A percentile compares a stretch with the other conserved stretches of the same genome.
Evolutionary conservation across 495 filamentous ascomycete genomes (phyloP).

Genomic region (Sordaria brevicollis): DNA sequence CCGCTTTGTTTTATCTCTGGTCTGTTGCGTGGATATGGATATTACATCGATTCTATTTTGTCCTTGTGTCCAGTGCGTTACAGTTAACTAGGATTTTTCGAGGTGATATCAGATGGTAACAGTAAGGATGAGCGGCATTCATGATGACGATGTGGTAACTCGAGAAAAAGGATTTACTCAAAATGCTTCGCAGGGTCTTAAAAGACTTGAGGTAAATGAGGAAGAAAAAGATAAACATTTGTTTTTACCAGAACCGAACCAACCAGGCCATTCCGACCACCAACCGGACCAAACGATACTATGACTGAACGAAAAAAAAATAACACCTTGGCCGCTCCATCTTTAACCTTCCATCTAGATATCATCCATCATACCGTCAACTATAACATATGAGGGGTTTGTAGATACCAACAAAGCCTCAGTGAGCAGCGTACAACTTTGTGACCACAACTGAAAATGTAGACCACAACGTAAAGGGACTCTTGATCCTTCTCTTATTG

Average conservation of each 20-base stretch:
- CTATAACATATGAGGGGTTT: neutral
- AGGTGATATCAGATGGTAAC: no score
- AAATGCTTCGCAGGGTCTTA: neutral
- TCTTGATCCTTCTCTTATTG: neutral
- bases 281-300: neutral
- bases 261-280: neutral
- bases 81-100: no score
- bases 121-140: neutral
- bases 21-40: no score
- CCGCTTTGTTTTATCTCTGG: no score
- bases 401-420: neutral
- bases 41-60: no score
- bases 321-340: neutral
- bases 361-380: neutral
- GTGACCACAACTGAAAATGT: neutral
- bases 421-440: neutral
- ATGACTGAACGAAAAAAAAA: neutral
- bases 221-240: neutral
- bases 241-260: neutral
- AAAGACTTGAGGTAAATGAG: neutral
- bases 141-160: slow-evolving; percentile 2
- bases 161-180: no score
- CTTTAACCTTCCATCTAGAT: neutral
- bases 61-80: no score
- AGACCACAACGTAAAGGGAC: neutral